Evolutionary conservation across 1,284 basidiomycete genomes (phyloP).

Genomic region (Ceratobasidium sp.): DNA sequence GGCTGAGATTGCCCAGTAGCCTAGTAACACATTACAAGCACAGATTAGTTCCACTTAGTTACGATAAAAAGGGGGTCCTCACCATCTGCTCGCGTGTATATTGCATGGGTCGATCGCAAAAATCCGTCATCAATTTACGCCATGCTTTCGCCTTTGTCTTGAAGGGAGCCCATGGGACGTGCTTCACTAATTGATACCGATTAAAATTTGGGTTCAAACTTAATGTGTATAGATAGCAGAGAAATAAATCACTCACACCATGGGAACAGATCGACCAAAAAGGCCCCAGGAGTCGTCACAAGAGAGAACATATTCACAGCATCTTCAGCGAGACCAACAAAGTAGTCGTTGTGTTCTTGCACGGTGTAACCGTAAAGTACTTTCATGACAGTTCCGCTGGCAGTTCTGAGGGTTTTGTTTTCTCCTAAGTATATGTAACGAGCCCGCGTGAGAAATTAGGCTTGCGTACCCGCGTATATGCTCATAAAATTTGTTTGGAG

Average conservation of each 20-base stretch:
- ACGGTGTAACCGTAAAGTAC: slow-evolving; percentile 28
- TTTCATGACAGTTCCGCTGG: slow-evolving; percentile 21
- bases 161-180: slow-evolving; percentile 33
- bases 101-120: slow-evolving; percentile 15
- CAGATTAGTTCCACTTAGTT: neutral
- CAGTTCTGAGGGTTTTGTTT: neutral
- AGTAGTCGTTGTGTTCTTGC: slow-evolving; percentile 2
- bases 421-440: neutral
- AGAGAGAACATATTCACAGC: slow-evolving; percentile 23
- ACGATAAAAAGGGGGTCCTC: neutral
- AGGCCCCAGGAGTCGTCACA: slow-evolving; percentile 17
- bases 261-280: slow-evolving; percentile 20
- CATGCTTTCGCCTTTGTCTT: slow-evolving; percentile 11
- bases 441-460: neutral
- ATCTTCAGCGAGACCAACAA: slow-evolving; percentile 10
- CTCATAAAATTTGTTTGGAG: slow-evolving; percentile 1
- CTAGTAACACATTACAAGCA: neutral
- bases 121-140: slow-evolving; percentile 21
- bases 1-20: neutral
- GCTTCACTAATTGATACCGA: slow-evolving; percentile 2
- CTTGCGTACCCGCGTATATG: slow-evolving; percentile 26
- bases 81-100: slow-evolving; percentile 14
- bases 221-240: too few relatives aligned
- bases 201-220: neutral
- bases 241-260: slow-evolving; percentile 13